These are phyloP conservation scores for Ogataea hybrid DNA, from an alignment of 1,139 yeast species.

Conservation along the genomic window DNA sequence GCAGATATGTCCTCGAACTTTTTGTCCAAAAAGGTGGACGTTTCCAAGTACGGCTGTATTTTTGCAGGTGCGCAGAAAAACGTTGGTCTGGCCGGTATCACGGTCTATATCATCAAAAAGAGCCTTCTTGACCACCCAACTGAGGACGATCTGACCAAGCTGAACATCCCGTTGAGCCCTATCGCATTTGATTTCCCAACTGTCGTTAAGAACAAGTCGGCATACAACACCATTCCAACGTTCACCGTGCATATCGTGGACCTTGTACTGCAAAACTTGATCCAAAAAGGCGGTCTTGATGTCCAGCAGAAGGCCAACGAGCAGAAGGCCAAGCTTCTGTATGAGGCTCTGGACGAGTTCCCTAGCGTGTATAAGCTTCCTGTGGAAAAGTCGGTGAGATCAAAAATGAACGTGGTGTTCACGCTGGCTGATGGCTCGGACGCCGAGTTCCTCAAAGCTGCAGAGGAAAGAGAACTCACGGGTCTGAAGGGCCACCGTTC, in stretches of 20 bases:
- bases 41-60: slow-evolving; percentile 79
- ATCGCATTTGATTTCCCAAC: slow-evolving; percentile 87
- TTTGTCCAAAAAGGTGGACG: slow-evolving; percentile 75
- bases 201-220: slow-evolving; percentile 83
- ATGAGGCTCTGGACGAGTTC: slow-evolving; percentile 61
- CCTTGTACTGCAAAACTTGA: slow-evolving; percentile 65
- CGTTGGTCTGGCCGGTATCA: slow-evolving; percentile 93
- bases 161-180: slow-evolving; percentile 75
- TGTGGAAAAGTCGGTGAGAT: slow-evolving; percentile 62
- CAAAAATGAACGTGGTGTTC: slow-evolving; percentile 92
- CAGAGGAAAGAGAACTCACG: slow-evolving; percentile 47
- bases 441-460: slow-evolving; percentile 59
- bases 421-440: slow-evolving; percentile 67
- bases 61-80: slow-evolving; percentile 99
- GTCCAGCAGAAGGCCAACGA: slow-evolving; percentile 58
- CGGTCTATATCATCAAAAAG: slow-evolving; percentile 86
- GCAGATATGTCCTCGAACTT: slow-evolving; percentile 96
- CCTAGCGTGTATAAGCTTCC: slow-evolving; percentile 66
- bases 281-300: slow-evolving; percentile 58
- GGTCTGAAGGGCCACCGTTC: slow-evolving; percentile 97
- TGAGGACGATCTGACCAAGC: slow-evolving; percentile 56
- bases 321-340: slow-evolving; percentile 35
- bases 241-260: slow-evolving; percentile 85
- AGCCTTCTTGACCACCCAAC: slow-evolving; percentile 64
- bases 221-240: slow-evolving; percentile 93